Base-by-base conservation (phyloP, 2,329 filamentous ascomycete genomes). In the Hypomyces rosellus region DNA sequence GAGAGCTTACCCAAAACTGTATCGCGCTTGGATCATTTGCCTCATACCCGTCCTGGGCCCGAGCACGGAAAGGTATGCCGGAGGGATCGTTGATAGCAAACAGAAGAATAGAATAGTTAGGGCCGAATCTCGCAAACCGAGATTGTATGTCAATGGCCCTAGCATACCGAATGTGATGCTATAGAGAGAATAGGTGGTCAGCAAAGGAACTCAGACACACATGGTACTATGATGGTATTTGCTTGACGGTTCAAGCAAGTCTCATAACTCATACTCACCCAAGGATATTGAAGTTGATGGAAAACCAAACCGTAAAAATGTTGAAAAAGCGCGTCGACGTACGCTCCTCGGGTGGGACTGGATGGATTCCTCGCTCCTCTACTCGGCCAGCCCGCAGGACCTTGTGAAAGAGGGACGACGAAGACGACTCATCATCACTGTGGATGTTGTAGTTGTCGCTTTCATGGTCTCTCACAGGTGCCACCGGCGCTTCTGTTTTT, bases 11-110 rank as follows among this genome's bases (percentile, higher is more conserved):
- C 79, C 81, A 60, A 83, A 86, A 38, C 76, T 78, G 63, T 78
- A 85, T 18, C 82, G 72, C 4, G 82, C 81, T 56, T 82, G 80
- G 7, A 85, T 75, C 74, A 85, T 82, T 63, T 85, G 81, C 14
- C 82, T 73, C 74, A 85, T 77, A 39, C 81, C 82, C 9, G 80
- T 84, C 63, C 76, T 77, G 4, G 81, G 78, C 0, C 81, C 81
- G 46, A 82, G 65, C 0, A 76, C 81, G 39, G 74, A 74, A 22
- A 85, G 67, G 57, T 77, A 82, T 3, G 78, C 81, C 1, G 80
- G 76, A 0, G 76, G 68, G 6, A 75, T 52, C 0, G 76, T 76
- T 1, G 76, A 77, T 22, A 84, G 56, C 15, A 85, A 63, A 11
- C 73, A 76, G 64, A 85, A 85, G 68, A 85, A 85, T 42, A 85